Evolutionary conservation across 2,329 filamentous ascomycete genomes (phyloP).

Genomic region (Ceratocystis albifundus): DNA sequence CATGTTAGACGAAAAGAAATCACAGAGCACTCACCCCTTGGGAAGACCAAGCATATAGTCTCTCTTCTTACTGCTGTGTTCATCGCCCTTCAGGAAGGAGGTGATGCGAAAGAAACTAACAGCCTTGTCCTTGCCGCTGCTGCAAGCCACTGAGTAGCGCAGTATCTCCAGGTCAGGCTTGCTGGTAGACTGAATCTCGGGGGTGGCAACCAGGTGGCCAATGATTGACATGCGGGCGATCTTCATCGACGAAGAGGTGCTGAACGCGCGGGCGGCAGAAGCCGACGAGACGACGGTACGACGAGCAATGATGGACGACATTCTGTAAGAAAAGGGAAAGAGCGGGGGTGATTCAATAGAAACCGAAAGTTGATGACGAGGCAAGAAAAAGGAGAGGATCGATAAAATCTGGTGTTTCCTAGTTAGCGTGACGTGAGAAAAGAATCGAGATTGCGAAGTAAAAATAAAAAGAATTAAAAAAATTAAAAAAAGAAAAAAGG

Average conservation of each 20-base stretch:
- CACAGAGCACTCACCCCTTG: conserved; percentile 61
- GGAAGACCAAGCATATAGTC: conserved; percentile 62
- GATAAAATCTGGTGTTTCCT: conserved; percentile 3
- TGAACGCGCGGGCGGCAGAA: conserved; percentile 57
- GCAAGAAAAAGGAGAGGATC: conserved; percentile 14
- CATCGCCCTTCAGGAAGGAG: conserved; percentile 48
- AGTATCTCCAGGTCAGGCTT: conserved; percentile 58
- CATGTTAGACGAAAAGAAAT: not conserved
- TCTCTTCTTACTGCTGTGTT: conserved; percentile 58
- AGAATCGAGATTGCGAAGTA: not conserved
- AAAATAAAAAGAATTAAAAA: too few relatives aligned
- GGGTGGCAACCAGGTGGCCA: conserved; percentile 68
- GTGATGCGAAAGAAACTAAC: conserved; percentile 79
- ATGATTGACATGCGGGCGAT: conserved; percentile 76
- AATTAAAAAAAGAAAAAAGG: not conserved
- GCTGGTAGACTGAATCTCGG: conserved; percentile 60
- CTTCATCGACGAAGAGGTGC: conserved; percentile 51
- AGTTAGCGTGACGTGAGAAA: not conserved
- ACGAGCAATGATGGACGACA: conserved; percentile 43
- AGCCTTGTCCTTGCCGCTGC: conserved; percentile 53
- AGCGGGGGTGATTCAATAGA: conserved; percentile 13
- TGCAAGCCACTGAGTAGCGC: conserved; percentile 64
- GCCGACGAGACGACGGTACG: conserved; percentile 38
- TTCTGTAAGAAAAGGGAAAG: conserved; percentile 24
- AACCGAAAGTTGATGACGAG: conserved; percentile 18